Evolutionary conservation across 805 yeast genomes (phyloP).

Genomic region (Danielozyma ontarioensis): DNA sequence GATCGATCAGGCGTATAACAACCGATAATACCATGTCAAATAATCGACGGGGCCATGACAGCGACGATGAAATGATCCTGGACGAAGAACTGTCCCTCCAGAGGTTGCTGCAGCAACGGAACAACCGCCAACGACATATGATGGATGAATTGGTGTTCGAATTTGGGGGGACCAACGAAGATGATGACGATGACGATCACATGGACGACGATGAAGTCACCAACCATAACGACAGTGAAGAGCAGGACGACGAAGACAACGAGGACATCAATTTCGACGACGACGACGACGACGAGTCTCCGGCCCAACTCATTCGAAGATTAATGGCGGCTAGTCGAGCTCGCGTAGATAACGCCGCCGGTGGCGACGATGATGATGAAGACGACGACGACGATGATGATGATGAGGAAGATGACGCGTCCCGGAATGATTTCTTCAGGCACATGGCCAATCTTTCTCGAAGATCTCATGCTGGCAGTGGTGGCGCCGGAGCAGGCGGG

Average conservation of each 20-base stretch:
- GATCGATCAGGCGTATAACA: too few relatives aligned
- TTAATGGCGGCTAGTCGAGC: slow-evolving; percentile 4
- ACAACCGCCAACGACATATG: not conserved
- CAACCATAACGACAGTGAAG: too few relatives aligned
- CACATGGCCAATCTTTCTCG: slow-evolving; percentile 19
- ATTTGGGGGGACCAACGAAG: slow-evolving; percentile 14
- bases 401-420: slow-evolving; percentile 11
- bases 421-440: slow-evolving; percentile 20
- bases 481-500: slow-evolving; percentile 7
- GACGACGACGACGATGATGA: slow-evolving; percentile 8
- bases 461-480: slow-evolving; percentile 10
- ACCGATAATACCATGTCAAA: too few relatives aligned
- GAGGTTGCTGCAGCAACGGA: not conserved
- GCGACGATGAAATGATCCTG: not conserved
- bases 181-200: slow-evolving; percentile 6
- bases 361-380: slow-evolving; percentile 3
- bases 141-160: not conserved
- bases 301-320: slow-evolving; percentile 3
- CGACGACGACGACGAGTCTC: slow-evolving; percentile 7
- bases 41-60: too few relatives aligned
- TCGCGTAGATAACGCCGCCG: slow-evolving; percentile 5
- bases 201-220: slow-evolving; percentile 7
- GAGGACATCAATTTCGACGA: slow-evolving; percentile 5
- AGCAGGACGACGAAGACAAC: slow-evolving; percentile 6
- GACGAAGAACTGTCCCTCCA: not conserved